These are phyloP conservation scores for Populus deltoides DNA, from an alignment of 345 rosid genomes.

Conservation along the genomic window DNA sequence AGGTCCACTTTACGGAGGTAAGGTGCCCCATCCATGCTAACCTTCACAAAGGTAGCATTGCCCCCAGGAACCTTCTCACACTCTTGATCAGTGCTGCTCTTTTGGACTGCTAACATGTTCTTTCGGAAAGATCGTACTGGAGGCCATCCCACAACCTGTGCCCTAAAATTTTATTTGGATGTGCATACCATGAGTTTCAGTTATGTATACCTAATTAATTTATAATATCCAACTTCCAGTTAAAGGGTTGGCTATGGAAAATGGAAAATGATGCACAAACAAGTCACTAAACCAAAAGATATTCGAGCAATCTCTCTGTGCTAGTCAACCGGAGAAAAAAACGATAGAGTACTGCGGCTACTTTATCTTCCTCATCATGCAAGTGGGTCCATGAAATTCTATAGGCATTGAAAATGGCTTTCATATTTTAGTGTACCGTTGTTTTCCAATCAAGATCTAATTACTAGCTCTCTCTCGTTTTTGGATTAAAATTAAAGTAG, in stretches of 20 bases:
- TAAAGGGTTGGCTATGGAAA: not conserved
- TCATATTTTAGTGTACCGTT: not conserved
- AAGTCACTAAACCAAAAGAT: not conserved
- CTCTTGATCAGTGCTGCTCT: conserved; percentile 28
- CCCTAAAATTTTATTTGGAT: conserved; percentile 39
- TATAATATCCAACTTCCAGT: not conserved
- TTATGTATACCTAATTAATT: not conserved
- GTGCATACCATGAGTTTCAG: too few species aligned
- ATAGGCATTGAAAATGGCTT: not conserved
- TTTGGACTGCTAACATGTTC: conserved; percentile 55
- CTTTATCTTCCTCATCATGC: not conserved
- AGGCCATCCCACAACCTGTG: conserved; percentile 97
- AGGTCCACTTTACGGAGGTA: conserved; percentile 87
- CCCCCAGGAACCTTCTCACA: conserved; percentile 22
- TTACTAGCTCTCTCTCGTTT: not conserved
- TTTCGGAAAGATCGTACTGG: conserved; percentile 85
- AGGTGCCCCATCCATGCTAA: conserved; percentile 93
- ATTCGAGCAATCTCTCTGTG: not conserved
- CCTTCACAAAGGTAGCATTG: conserved; percentile 64
- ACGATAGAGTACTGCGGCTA: too few species aligned
- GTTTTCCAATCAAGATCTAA: not conserved
- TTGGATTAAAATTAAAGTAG: not conserved
- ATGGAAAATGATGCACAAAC: not conserved
- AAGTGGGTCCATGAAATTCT: not conserved
- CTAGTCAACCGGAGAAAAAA: not conserved